Percentiles rank a stretch among this genome's conserved stretches.
These are phyloP conservation scores for Trametes sp. DNA, from an alignment of 1,284 basidiomycete genomes.

Conservation along the genomic window DNA sequence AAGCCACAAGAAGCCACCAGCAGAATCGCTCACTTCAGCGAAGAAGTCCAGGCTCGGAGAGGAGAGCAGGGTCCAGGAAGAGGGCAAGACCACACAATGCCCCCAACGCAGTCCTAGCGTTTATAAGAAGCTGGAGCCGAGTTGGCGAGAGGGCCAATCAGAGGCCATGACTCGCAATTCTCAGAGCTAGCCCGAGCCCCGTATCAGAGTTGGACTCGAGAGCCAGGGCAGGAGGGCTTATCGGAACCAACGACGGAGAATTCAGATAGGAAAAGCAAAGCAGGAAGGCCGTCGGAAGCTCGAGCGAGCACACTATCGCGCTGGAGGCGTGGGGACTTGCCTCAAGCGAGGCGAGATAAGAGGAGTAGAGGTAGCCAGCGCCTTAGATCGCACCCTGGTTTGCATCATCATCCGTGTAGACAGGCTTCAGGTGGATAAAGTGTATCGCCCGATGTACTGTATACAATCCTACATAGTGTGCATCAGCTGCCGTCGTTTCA, in stretches of 20 bases:
- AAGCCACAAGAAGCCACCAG: not conserved
- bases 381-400: not conserved
- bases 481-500: no score
- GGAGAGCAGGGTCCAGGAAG: constrained; percentile 1
- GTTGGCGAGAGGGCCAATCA: no score
- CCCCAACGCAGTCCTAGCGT: not conserved
- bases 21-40: constrained; percentile 14
- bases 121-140: constrained; percentile 14
- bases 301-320: not conserved
- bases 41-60: constrained; percentile 29
- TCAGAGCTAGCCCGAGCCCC: not conserved
- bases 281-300: constrained; percentile 7
- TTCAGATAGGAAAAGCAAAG: constrained; percentile 16
- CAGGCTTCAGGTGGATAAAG: no score
- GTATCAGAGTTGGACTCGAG: constrained; percentile 1
- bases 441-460: no score
- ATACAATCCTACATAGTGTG: no score
- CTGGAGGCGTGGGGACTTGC: not conserved
- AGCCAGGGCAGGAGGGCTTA: constrained; percentile 6
- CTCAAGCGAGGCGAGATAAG: constrained; percentile 1
- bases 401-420: not conserved
- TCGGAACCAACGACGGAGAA: constrained; percentile 2
- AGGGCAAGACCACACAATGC: not conserved
- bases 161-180: not conserved
- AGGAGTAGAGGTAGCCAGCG: not conserved